These are phyloP conservation scores for Biancaea sappan DNA, from an alignment of 306 rosid genomes.

Conservation along the genomic window DNA sequence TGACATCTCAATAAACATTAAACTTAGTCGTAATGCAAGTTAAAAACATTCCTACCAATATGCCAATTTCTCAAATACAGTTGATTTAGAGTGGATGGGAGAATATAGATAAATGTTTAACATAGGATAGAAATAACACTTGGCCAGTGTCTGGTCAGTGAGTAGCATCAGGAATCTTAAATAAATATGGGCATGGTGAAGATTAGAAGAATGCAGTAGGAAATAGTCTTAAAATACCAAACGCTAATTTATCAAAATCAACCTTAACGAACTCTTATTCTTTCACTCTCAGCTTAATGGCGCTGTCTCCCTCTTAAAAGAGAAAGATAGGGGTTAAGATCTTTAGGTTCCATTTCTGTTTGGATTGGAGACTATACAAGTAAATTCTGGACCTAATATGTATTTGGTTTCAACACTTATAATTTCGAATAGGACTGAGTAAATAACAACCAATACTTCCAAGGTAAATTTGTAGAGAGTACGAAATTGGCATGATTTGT, in stretches of 20 bases:
- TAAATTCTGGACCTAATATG: background rate
- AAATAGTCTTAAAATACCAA: background rate
- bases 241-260: background rate
- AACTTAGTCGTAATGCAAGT: background rate
- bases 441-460: background rate
- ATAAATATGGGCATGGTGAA: background rate
- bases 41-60: background rate
- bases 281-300: background rate
- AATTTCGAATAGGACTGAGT: background rate
- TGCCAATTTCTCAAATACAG: slow-evolving; percentile 2
- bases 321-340: background rate
- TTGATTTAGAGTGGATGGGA: background rate
- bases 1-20: background rate
- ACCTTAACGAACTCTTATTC: background rate
- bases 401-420: background rate
- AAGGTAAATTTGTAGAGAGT: background rate
- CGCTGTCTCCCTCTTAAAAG: background rate
- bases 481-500: background rate
- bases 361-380: background rate
- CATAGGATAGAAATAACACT: background rate
- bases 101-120: background rate
- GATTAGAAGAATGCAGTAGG: background rate
- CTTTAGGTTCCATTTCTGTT: background rate
- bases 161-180: background rate
- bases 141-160: background rate